phyloP scores from a whole-genome alignment of 257 asterid species.

The Primulina huaijiensis region DNA sequence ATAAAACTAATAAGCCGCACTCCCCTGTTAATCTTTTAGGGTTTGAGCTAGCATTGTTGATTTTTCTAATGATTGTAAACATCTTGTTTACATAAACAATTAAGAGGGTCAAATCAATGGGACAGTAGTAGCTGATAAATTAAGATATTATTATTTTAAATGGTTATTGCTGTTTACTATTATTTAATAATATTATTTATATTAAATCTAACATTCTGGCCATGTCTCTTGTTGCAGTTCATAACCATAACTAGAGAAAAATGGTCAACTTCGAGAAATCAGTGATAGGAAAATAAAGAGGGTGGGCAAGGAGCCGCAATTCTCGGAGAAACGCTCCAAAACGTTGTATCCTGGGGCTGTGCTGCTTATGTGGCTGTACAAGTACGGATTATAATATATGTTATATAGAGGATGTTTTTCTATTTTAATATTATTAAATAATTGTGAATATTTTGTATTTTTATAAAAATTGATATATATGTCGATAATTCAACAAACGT shows the following conservation, averaged over 20 bases:
- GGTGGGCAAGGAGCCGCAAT: constrained; percentile 37
- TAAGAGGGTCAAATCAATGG: constrained; percentile 23
- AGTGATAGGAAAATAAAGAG: constrained; percentile 24
- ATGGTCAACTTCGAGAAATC: constrained; percentile 22
- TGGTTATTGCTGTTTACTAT: not conserved
- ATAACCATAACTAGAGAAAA: constrained; percentile 3
- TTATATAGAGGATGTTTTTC: no score
- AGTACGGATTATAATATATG: no score
- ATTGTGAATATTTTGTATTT: no score
- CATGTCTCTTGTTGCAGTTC: not conserved
- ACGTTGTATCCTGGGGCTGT: not conserved
- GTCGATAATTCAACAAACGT: no score
- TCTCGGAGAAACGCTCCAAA: constrained; percentile 16
- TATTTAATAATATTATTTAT: no score
- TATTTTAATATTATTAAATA: no score
- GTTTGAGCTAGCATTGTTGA: no score
- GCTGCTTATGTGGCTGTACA: no score
- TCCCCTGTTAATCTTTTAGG: no score
- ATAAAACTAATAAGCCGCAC: no score
- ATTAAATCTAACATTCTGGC: constrained; percentile 4
- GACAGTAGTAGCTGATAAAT: constrained; percentile 26
- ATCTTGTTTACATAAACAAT: not conserved
- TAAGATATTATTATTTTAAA: constrained; percentile 6
- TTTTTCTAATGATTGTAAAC: no score
- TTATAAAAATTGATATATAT: no score